Evolutionary conservation across 2,329 filamentous ascomycete genomes (phyloP).

Genomic region (Talaromyces sp.): DNA sequence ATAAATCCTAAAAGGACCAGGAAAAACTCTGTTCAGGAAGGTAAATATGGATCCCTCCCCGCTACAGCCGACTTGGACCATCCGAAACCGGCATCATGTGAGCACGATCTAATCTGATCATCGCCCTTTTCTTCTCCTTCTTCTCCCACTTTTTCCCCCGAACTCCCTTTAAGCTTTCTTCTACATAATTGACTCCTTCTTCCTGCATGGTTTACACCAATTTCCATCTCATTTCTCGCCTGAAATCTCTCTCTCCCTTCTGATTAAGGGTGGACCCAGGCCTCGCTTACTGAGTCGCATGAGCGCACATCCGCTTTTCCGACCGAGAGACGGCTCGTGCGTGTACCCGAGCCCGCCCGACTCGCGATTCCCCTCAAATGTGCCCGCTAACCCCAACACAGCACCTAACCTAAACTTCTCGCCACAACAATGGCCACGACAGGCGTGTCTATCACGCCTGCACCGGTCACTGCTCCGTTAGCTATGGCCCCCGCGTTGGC

Average conservation of each 20-base stretch:
- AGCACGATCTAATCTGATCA: constrained; percentile 33
- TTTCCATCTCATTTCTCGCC: not conserved
- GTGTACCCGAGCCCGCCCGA: constrained; percentile 26
- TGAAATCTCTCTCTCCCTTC: not conserved
- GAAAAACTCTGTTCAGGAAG: constrained; percentile 9
- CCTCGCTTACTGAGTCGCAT: constrained; percentile 37
- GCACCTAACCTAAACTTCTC: constrained; percentile 21
- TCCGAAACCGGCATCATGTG: constrained; percentile 33
- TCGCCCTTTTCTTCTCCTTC: constrained; percentile 23
- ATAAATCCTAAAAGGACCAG: not conserved
- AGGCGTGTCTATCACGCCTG: constrained; percentile 40
- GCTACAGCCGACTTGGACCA: constrained; percentile 9
- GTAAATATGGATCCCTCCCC: constrained; percentile 1
- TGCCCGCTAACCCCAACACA: constrained; percentile 27
- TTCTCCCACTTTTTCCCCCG: constrained; percentile 15
- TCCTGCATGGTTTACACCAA: not conserved
- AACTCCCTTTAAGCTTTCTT: constrained; percentile 12
- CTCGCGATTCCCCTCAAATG: constrained; percentile 13
- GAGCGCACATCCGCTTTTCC: constrained; percentile 40
- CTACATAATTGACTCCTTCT: not conserved
- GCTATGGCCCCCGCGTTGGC: constrained; percentile 41
- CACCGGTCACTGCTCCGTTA: constrained; percentile 37
- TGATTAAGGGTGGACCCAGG: constrained; percentile 3
- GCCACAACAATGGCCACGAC: constrained; percentile 41
- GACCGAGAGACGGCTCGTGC: constrained; percentile 34